phyloP scores from a whole-genome alignment of 306 rosid genomes.

The Fragaria nilgerrensis region DNA sequence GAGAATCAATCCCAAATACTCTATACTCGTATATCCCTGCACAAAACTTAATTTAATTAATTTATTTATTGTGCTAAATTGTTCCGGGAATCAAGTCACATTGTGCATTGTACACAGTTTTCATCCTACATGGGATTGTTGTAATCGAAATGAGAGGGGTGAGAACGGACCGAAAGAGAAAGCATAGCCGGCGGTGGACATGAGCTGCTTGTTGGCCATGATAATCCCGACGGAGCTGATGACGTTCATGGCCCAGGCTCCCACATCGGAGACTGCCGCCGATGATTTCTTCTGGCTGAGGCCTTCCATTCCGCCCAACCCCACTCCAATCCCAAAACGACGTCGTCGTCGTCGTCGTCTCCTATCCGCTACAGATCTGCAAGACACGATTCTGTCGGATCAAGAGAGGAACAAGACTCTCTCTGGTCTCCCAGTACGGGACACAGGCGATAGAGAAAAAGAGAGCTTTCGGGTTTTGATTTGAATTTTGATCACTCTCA shows the following conservation, averaged over 20 bases:
- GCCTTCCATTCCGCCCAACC: slow-evolving; percentile 39
- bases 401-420: not conserved
- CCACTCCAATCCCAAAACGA: not conserved
- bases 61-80: not conserved
- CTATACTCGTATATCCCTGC: not conserved
- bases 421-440: no score
- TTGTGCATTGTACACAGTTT: not conserved
- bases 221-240: slow-evolving; percentile 88
- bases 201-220: slow-evolving; percentile 91
- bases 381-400: not conserved
- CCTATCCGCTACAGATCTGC: no score
- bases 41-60: not conserved
- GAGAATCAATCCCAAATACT: not conserved
- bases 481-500: not conserved
- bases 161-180: slow-evolving; percentile 59
- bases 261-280: slow-evolving; percentile 60
- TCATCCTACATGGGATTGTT: not conserved
- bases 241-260: slow-evolving; percentile 92
- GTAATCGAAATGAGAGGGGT: not conserved
- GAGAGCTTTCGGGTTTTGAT: not conserved
- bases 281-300: slow-evolving; percentile 59
- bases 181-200: slow-evolving; percentile 73
- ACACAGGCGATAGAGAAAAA: not conserved
- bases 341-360: no score
- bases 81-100: not conserved